phyloP scores from a whole-genome alignment of 129 eudicot species.

The Arctium lappa region DNA sequence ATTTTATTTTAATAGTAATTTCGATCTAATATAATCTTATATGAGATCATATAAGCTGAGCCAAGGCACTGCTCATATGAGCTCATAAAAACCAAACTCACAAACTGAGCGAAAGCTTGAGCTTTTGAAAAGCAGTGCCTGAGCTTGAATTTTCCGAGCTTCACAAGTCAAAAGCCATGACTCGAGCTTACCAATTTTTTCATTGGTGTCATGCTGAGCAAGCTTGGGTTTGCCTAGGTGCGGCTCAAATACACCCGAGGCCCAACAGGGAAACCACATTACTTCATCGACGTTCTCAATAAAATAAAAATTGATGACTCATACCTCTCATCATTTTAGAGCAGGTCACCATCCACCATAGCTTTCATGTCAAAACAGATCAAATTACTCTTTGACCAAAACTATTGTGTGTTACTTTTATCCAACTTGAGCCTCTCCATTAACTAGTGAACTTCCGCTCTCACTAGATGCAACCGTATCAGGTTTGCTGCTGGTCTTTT shows the following conservation, averaged over 20 bases:
- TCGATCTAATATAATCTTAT: no score
- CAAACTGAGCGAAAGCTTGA: no score
- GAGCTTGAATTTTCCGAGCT: no score
- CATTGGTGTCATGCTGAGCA: no score
- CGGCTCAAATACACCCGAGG: no score
- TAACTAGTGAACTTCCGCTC: slow-evolving; percentile 43
- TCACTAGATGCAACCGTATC: slow-evolving; percentile 32
- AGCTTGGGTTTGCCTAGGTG: no score
- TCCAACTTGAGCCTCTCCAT: slow-evolving; percentile 77
- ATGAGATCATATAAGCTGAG: no score
- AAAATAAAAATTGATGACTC: neutral
- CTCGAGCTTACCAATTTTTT: no score
- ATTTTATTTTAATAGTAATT: neutral
- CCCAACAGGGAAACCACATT: neutral
- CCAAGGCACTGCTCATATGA: no score
- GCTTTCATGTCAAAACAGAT: slow-evolving; percentile 17
- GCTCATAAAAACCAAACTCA: no score
- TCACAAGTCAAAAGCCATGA: no score
- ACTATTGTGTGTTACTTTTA: slow-evolving; percentile 15
- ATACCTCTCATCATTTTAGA: slow-evolving; percentile 19
- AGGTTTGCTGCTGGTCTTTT: slow-evolving; percentile 43
- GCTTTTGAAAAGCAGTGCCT: no score
- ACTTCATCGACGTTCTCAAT: neutral
- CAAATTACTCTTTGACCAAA: slow-evolving; percentile 5
- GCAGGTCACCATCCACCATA: slow-evolving; percentile 22